Percentiles rank a stretch among this genome's conserved stretches.
These are phyloP conservation scores for Cutaneotrichosporon mucoides DNA, from an alignment of 1,284 basidiomycete species.

Conservation along the genomic window DNA sequence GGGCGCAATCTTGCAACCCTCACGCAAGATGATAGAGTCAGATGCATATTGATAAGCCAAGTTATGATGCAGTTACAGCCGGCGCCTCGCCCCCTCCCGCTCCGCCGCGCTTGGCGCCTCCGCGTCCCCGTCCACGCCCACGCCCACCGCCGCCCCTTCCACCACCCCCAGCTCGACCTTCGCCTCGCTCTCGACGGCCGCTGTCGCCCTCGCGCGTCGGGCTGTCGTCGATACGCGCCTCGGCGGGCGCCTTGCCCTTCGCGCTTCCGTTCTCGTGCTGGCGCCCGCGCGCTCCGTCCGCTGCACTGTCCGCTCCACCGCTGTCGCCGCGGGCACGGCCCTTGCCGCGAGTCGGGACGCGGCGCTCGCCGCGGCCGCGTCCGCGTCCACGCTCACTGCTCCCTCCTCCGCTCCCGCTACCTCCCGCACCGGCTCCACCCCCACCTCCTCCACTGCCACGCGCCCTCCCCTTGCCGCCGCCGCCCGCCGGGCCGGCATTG, in stretches of 20 bases:
- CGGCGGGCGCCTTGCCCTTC: neutral
- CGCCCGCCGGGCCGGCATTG: neutral
- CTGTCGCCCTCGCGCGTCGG: neutral
- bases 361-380: neutral
- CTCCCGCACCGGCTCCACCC: too few species aligned
- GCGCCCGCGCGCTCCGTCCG: neutral
- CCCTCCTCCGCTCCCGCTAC: neutral
- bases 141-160: too few species aligned
- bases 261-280: neutral
- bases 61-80: too few species aligned
- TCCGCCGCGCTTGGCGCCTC: too few species aligned
- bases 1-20: too few species aligned
- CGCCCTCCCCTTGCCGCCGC: neutral
- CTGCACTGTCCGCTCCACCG: neutral
- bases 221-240: conserved; percentile 4
- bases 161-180: too few species aligned
- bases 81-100: too few species aligned
- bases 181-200: too few species aligned
- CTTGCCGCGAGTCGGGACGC: neutral
- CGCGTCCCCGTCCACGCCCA: too few species aligned
- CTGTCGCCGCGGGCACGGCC: neutral
- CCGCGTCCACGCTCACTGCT: conserved; percentile 1
- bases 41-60: too few species aligned
- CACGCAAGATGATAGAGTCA: too few species aligned
- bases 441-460: too few species aligned